phyloP scores from a whole-genome alignment of 2,329 filamentous ascomycete species.

The Ophiostoma quercus region DNA sequence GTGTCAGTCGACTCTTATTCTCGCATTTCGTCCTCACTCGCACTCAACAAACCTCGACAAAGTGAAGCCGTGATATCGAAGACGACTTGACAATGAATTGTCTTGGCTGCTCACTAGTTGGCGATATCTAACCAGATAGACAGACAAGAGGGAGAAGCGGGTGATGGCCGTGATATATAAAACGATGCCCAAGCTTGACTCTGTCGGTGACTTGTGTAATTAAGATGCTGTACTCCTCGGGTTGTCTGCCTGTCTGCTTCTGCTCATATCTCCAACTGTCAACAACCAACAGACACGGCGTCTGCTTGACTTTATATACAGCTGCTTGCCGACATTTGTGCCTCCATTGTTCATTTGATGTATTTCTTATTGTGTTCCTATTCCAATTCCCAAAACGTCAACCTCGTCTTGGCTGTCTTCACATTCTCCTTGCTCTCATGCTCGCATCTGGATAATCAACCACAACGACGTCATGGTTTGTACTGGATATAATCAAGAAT shows the following conservation, averaged over 20 bases:
- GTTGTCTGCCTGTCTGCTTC: neutral
- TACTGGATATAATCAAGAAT: neutral
- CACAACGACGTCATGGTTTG: neutral
- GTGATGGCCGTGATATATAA: neutral
- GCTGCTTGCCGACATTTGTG: neutral
- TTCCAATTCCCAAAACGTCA: neutral
- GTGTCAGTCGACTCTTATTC: too few relatives aligned
- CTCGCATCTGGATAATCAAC: neutral
- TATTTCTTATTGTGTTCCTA: neutral
- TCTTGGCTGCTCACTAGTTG: too few relatives aligned
- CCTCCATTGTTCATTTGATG: neutral
- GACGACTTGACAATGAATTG: too few relatives aligned
- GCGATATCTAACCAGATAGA: too few relatives aligned
- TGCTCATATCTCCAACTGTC: neutral
- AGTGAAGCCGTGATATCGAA: too few relatives aligned
- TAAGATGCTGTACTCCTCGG: neutral
- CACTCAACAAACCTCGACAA: too few relatives aligned
- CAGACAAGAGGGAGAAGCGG: too few relatives aligned
- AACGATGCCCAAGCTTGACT: neutral
- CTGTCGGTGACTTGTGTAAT: neutral
- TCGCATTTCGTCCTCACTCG: too few relatives aligned
- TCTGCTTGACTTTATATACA: neutral
- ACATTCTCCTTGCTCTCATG: neutral
- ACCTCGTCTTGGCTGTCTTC: neutral
- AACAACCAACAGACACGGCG: neutral